A percentile compares a stretch with the other conserved stretches of the same genome.
Conservation (phyloP, 352 stramenopile genomes). For the Phytopythium vexans region DNA sequence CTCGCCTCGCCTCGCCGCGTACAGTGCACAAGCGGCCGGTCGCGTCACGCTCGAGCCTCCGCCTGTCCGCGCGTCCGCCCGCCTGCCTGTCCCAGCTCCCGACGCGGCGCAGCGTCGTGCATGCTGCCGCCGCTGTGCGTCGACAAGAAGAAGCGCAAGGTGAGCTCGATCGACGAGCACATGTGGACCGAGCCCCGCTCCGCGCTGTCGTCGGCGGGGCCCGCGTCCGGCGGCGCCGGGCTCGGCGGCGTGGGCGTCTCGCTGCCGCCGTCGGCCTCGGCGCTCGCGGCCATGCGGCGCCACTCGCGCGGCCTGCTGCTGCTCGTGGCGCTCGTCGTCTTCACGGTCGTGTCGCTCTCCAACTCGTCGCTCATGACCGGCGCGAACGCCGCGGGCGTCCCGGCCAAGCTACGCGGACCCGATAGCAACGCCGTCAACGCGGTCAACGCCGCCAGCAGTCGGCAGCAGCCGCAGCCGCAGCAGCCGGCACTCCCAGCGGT, state of each 20-base stretch:
- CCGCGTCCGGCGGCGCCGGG: conserved; percentile 17
- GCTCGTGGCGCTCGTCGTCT: conserved; percentile 39
- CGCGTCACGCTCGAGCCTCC: too few species aligned
- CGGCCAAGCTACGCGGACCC: conserved; percentile 12
- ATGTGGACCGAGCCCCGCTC: conserved; percentile 54
- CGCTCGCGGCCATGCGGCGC: conserved; percentile 37
- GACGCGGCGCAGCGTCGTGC: background rate
- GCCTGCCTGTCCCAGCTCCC: background rate
- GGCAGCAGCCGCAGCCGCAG: conserved; percentile 9
- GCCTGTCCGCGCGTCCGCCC: too few species aligned
- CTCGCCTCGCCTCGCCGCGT: too few species aligned
- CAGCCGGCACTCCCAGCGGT: conserved; percentile 9
- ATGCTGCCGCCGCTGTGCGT: conserved; percentile 38
- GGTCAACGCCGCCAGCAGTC: conserved; percentile 11
- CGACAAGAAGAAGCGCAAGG: conserved; percentile 82
- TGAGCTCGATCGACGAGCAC: conserved; percentile 52
- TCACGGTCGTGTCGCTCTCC: conserved; percentile 68
- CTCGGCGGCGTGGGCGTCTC: conserved; percentile 20
- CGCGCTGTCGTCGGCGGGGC: conserved; percentile 6
- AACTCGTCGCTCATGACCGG: conserved; percentile 28
- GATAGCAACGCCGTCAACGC: conserved; percentile 16
- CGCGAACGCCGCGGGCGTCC: conserved; percentile 9
- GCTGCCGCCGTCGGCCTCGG: conserved; percentile 20
- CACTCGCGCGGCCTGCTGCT: conserved; percentile 48
- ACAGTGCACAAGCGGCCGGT: too few species aligned